A percentile compares a stretch with the other conserved stretches of the same genome.
Evolutionary conservation across 192 early-diverging fungal genomes (phyloP).

Genomic region (Coemansia asiatica): DNA sequence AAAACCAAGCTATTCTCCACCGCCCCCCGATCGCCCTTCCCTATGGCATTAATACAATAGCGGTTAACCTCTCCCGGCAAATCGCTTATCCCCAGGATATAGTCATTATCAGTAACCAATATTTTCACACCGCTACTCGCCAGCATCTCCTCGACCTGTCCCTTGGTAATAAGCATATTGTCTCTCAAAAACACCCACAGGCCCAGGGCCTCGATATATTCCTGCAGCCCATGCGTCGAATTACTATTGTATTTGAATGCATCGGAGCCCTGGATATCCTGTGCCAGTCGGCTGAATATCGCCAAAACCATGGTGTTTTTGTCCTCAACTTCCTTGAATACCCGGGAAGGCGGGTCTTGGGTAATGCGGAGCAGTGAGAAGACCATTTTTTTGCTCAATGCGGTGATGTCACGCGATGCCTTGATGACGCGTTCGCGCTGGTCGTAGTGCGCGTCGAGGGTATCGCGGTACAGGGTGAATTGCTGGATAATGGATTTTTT

Average conservation of each 20-base stretch:
- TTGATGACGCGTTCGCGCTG: slow-evolving; percentile 57
- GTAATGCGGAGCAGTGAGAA: slow-evolving; percentile 54
- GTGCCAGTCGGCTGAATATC: slow-evolving; percentile 28
- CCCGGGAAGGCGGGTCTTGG: slow-evolving; percentile 21
- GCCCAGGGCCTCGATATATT: slow-evolving; percentile 55
- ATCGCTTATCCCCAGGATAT: slow-evolving; percentile 60
- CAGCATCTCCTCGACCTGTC: slow-evolving; percentile 34
- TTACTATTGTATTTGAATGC: slow-evolving; percentile 42
- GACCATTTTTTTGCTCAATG: slow-evolving; percentile 56
- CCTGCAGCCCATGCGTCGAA: slow-evolving; percentile 44
- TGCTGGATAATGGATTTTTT: not conserved
- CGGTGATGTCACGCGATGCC: slow-evolving; percentile 56
- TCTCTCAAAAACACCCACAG: slow-evolving; percentile 48
- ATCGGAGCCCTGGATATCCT: slow-evolving; percentile 48
- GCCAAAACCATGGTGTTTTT: slow-evolving; percentile 36
- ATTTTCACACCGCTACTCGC: slow-evolving; percentile 7
- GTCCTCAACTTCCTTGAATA: slow-evolving; percentile 40
- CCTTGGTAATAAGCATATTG: slow-evolving; percentile 30
- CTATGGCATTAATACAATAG: slow-evolving; percentile 59
- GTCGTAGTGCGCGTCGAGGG: slow-evolving; percentile 52
- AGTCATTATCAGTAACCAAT: slow-evolving; percentile 48
- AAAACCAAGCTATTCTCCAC: slow-evolving; percentile 47
- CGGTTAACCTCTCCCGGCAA: slow-evolving; percentile 63
- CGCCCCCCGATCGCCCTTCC: slow-evolving; percentile 46
- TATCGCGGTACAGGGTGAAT: slow-evolving; percentile 20